Conservation (phyloP, 2,329 filamentous ascomycete species). For the Pyrenochaeta sp. region DNA sequence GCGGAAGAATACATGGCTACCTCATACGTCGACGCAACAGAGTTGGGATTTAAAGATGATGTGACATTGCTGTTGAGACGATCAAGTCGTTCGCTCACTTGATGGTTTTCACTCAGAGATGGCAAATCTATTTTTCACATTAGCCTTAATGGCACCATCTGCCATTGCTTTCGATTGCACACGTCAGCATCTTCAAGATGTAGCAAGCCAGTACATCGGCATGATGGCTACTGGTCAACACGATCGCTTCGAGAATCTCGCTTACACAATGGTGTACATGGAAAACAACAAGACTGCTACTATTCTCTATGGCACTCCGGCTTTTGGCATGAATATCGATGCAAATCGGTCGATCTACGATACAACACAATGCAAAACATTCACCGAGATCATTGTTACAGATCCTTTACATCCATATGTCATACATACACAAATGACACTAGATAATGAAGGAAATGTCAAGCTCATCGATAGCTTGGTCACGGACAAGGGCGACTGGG, state of each 20-base stretch:
- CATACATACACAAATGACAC: slow-evolving; percentile 35
- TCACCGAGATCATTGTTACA: slow-evolving; percentile 34
- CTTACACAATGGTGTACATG: slow-evolving; percentile 24
- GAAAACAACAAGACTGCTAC: slow-evolving; percentile 25
- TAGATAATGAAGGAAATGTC: slow-evolving; percentile 16
- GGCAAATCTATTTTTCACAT: background rate
- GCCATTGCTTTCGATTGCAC: slow-evolving; percentile 15
- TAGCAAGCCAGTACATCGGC: slow-evolving; percentile 12
- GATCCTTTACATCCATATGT: slow-evolving; percentile 29
- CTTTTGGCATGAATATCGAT: slow-evolving; percentile 25
- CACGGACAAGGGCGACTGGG: slow-evolving; percentile 37
- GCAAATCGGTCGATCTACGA: slow-evolving; percentile 28
- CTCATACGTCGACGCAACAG: background rate
- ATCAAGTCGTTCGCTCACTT: background rate
- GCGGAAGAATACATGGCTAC: background rate
- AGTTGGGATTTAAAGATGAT: background rate
- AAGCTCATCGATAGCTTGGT: slow-evolving; percentile 33
- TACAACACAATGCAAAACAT: slow-evolving; percentile 33
- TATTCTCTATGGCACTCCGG: slow-evolving; percentile 24
- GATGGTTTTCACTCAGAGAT: background rate
- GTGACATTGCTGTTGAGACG: background rate
- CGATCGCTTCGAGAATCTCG: slow-evolving; percentile 23
- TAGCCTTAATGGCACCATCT: background rate
- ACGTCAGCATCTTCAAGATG: slow-evolving; percentile 8
- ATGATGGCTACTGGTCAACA: slow-evolving; percentile 24